These are phyloP conservation scores for Solanum hybrid DNA, from an alignment of 305 asterid species.

Conservation along the genomic window DNA sequence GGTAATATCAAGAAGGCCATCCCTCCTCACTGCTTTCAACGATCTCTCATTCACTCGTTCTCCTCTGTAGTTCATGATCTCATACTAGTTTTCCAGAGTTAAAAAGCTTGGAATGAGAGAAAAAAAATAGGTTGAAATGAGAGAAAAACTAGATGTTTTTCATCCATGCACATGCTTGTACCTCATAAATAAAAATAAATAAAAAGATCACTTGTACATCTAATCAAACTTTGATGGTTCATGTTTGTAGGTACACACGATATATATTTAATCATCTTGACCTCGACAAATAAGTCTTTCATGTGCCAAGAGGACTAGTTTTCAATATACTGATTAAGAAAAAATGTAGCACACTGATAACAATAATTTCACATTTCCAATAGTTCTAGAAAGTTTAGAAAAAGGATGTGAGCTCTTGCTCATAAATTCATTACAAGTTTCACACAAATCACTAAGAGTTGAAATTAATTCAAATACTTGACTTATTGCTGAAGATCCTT, in stretches of 20 bases:
- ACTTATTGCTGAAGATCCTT: background rate
- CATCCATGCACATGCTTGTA: no score
- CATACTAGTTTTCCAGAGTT: background rate
- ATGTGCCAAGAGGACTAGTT: background rate
- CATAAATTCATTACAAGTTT: background rate
- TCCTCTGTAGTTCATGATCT: no score
- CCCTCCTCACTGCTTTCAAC: background rate
- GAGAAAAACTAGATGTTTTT: background rate
- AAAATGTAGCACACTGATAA: background rate
- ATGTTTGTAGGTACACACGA: background rate
- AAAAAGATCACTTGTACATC: background rate
- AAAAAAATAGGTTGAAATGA: no score
- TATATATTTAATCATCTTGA: background rate
- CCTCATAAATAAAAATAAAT: no score
- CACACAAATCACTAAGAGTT: background rate
- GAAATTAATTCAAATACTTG: background rate
- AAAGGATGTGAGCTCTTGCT: background rate
- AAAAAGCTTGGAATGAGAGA: no score
- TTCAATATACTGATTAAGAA: background rate
- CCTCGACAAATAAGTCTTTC: background rate
- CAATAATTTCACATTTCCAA: background rate
- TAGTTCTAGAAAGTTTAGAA: background rate
- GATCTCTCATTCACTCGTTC: background rate
- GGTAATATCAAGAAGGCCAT: background rate
- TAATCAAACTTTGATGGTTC: background rate